These are phyloP conservation scores for Hanseniaspora hatyaiensis DNA, from an alignment of 805 yeast species.

Conservation along the genomic window DNA sequence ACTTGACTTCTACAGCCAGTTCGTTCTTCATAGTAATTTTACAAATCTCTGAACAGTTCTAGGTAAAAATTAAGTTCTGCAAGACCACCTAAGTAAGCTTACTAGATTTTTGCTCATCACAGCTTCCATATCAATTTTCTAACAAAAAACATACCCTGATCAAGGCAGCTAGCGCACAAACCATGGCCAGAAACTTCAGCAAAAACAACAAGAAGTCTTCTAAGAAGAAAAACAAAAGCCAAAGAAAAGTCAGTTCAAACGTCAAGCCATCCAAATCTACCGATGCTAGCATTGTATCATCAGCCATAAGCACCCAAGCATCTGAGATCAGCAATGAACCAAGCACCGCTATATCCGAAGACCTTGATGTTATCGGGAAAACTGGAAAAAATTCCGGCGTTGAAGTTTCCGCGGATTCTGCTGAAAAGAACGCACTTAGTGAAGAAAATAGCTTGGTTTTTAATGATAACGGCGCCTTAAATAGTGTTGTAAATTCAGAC, in stretches of 20 bases:
- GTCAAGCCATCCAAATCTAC: neutral
- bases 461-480: too few species aligned
- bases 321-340: neutral
- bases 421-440: neutral
- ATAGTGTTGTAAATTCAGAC: neutral
- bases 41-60: too few species aligned
- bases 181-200: slow-evolving; percentile 1
- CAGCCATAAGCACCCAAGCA: neutral
- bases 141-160: neutral
- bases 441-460: too few species aligned
- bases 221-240: neutral
- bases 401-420: neutral
- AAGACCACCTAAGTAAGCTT: too few species aligned
- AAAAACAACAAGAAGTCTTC: slow-evolving; percentile 5
- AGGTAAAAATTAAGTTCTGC: too few species aligned
- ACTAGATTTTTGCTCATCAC: neutral
- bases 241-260: neutral
- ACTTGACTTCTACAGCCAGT: too few species aligned
- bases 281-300: neutral
- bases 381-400: neutral
- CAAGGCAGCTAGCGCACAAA: neutral
- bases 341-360: too few species aligned
- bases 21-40: too few species aligned
- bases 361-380: neutral
- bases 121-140: neutral